phyloP scores from a whole-genome alignment of 2,329 filamentous ascomycete genomes.

The Reticulascus tulasneorum region DNA sequence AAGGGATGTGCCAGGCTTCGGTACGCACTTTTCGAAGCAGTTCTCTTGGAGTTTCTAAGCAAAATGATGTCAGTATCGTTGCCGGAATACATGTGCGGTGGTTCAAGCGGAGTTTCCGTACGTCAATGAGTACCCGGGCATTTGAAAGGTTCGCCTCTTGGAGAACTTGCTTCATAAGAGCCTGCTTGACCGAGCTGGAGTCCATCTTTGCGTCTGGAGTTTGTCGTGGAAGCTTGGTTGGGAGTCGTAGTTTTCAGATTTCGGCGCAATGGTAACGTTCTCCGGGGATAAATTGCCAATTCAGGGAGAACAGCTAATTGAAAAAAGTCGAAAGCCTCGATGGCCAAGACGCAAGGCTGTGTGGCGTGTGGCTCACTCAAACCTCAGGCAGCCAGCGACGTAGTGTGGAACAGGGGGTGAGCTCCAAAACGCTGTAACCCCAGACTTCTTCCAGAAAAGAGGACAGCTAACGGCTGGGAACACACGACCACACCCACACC shows the following conservation, averaged over 20 bases:
- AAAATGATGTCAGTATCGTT: background rate
- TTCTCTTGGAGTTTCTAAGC: constrained; percentile 72
- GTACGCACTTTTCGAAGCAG: constrained; percentile 75
- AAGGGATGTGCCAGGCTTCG: constrained; percentile 64
- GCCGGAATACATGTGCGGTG: constrained; percentile 1
- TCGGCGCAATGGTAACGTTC: background rate
- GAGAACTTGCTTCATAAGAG: constrained; percentile 62
- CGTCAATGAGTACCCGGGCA: constrained; percentile 66
- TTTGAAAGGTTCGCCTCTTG: constrained; percentile 64
- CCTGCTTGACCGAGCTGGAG: constrained; percentile 54
- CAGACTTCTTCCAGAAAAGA: constrained; percentile 18
- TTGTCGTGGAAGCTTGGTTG: constrained; percentile 13
- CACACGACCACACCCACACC: constrained; percentile 15
- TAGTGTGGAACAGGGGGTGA: constrained; percentile 13
- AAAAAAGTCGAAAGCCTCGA: constrained; percentile 6
- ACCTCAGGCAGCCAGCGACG: background rate
- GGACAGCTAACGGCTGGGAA: constrained; percentile 21
- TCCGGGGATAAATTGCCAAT: too few species aligned
- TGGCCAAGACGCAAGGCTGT: constrained; percentile 8
- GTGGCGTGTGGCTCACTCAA: constrained; percentile 8
- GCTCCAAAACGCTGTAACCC: constrained; percentile 14
- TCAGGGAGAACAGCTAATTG: constrained; percentile 2
- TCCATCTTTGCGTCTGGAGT: constrained; percentile 46
- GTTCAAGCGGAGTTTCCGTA: constrained; percentile 31
- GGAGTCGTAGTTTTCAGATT: background rate